Evolutionary conservation across 202 grass and related monocot species (phyloP), one percentile per base, ranked within the genome.

Genomic region (Dendrocalamus latiflorus): DNA sequence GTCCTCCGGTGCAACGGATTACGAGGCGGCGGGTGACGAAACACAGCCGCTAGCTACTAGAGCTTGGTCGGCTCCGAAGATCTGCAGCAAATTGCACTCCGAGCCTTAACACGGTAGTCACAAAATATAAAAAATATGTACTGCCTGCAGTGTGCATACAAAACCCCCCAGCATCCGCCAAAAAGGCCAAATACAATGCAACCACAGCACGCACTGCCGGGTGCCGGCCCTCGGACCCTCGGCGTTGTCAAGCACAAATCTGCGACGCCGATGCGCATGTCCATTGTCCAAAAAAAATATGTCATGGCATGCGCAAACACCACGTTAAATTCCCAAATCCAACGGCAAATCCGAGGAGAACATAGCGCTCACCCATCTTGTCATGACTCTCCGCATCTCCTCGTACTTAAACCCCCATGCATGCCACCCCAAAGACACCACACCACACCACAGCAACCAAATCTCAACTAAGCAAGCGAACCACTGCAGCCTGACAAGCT

Each of bases 171-270:
- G 58, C 30, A 65, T 18, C 15, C 7, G 8, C 22, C 33, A 20
- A 33, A 65, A 37, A 10, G n/a, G 6, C 24, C 11, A 2, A 30
- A 30, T 6, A 37, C 62, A 38, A 65, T 39, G 17, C 37, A 20
- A 45, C 66, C 36, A 25, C 11, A 33, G 6, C 26, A 63, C 18
- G n/a, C 25, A n/a, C 17, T 7, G 60, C 38, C 69, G 48, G 76
- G n/a, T n/a, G n/a, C n/a, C n/a, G n/a, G n/a, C n/a, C n/a, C n/a
- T n/a, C n/a, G n/a, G n/a, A n/a, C 77, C 77, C 59, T 86, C 69
- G 84, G 77, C 48, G 58, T 75, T 59, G 20, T 67, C 84, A 9
- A 74, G 37, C 4, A 18, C 76, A 56, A 56, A 54, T 58, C 68
- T 10, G 30, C 67, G 66, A 66, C 45, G 60, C 76, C 76, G 48